A percentile compares a stretch with the other conserved stretches of the same genome.
phyloP scores from a whole-genome alignment of 495 filamentous ascomycete genomes.

The Neurospora sp. region DNA sequence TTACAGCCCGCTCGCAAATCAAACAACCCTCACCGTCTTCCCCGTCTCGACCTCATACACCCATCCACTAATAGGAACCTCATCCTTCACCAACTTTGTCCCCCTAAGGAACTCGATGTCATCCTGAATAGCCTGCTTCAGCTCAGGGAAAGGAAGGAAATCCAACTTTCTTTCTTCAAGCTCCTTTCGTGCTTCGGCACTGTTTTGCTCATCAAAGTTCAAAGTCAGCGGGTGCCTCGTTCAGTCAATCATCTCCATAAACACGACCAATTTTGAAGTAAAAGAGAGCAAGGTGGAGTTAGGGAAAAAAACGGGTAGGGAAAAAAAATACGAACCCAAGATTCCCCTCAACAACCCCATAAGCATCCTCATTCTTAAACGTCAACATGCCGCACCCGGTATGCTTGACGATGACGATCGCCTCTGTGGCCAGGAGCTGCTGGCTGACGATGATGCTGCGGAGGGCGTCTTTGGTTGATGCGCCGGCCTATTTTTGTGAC shows the following conservation, averaged over 20 bases:
- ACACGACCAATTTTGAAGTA: too few species aligned
- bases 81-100: slow-evolving; percentile 46
- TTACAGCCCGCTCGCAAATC: slow-evolving; percentile 2
- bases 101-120: slow-evolving; percentile 57
- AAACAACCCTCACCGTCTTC: slow-evolving; percentile 48
- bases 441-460: slow-evolving; percentile 70
- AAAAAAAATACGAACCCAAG: slow-evolving; percentile 21
- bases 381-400: slow-evolving; percentile 77
- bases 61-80: slow-evolving; percentile 59
- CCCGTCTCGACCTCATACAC: slow-evolving; percentile 75
- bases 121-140: slow-evolving; percentile 53
- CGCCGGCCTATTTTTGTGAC: slow-evolving; percentile 38
- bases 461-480: slow-evolving; percentile 53
- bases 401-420: slow-evolving; percentile 72
- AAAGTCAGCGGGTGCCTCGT: too few species aligned
- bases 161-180: slow-evolving; percentile 26
- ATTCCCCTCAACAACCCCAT: slow-evolving; percentile 46
- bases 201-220: too few species aligned
- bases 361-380: slow-evolving; percentile 58
- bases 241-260: too few species aligned
- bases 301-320: too few species aligned
- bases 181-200: slow-evolving; percentile 14
- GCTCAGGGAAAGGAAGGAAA: slow-evolving; percentile 56
- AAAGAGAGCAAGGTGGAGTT: too few species aligned
- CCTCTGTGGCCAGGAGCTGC: slow-evolving; percentile 70